Percentiles rank a stretch among this genome's conserved stretches.
phyloP scores from a whole-genome alignment of 768 basidiomycete species.

The Tephrocybe sp. region DNA sequence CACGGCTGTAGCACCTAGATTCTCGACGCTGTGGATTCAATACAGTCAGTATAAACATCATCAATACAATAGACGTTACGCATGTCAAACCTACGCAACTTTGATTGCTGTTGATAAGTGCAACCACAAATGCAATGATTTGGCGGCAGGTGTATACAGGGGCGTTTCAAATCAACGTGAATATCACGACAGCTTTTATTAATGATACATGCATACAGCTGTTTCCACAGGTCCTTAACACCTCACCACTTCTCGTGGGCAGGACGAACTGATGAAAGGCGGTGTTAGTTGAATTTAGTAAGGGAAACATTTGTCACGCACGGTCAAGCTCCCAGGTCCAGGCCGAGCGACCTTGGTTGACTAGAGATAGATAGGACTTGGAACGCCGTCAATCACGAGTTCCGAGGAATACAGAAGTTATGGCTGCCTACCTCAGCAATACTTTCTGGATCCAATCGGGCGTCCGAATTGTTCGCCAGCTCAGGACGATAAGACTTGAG shows the following conservation, averaged over 20 bases:
- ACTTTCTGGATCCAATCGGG: slow-evolving; percentile 56
- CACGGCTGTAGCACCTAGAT: no score
- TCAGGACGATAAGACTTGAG: slow-evolving; percentile 23
- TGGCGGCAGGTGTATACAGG: no score
- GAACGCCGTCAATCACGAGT: not conserved
- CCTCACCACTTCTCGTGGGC: slow-evolving; percentile 43
- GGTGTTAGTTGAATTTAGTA: not conserved
- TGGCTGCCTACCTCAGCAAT: slow-evolving; percentile 57
- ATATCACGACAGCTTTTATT: no score
- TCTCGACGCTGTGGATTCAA: no score
- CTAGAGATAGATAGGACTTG: slow-evolving; percentile 65
- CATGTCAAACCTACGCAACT: no score
- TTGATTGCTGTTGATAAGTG: no score
- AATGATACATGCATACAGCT: not conserved
- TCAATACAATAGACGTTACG: no score
- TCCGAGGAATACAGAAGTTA: not conserved
- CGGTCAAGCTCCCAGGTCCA: slow-evolving; percentile 83
- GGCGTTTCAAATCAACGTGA: no score
- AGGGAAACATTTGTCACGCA: slow-evolving; percentile 32
- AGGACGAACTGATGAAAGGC: slow-evolving; percentile 32
- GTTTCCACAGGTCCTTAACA: not conserved
- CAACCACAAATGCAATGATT: no score
- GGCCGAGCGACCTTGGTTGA: slow-evolving; percentile 65
- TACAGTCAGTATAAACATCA: no score
- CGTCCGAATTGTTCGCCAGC: slow-evolving; percentile 44